These are phyloP conservation scores for Sclerospora graminicola DNA, from an alignment of 352 stramenopile species.

Conservation along the genomic window DNA sequence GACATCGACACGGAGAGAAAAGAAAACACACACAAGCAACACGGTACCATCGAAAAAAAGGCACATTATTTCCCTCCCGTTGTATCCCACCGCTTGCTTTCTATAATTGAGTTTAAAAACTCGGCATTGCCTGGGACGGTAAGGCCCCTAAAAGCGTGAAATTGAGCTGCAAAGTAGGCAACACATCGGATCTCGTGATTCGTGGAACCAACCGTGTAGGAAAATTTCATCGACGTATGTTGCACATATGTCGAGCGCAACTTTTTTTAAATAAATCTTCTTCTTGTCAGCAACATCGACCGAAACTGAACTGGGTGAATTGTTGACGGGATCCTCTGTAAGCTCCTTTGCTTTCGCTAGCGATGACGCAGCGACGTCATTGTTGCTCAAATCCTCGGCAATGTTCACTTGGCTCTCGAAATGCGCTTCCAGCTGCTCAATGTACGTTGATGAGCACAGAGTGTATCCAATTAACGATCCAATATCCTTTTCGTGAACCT, in stretches of 20 bases:
- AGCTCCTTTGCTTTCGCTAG: conserved; percentile 11
- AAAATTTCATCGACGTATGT: conserved; percentile 76
- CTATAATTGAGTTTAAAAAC: conserved; percentile 74
- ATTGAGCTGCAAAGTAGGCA: conserved; percentile 75
- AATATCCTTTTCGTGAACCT: conserved; percentile 72
- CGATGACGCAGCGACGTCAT: conserved; percentile 12
- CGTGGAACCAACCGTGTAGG: conserved; percentile 32
- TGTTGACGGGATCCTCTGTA: conserved; percentile 2
- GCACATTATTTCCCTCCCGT: conserved; percentile 78
- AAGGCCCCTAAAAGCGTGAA: conserved; percentile 66
- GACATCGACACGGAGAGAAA: too few species aligned
- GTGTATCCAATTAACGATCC: conserved; percentile 77
- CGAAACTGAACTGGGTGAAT: conserved; percentile 6
- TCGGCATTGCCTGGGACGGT: conserved; percentile 53
- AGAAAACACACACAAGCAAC: too few species aligned
- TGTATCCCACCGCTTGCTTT: conserved; percentile 67
- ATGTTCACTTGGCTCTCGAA: conserved; percentile 47
- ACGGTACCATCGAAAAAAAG: conserved; percentile 81
- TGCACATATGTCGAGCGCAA: conserved; percentile 56
- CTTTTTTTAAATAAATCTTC: conserved; percentile 66
- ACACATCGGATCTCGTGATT: conserved; percentile 63
- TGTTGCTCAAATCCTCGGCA: conserved; percentile 30
- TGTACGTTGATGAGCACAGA: conserved; percentile 61
- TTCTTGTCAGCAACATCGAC: conserved; percentile 27
- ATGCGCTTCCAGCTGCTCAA: conserved; percentile 54